phyloP scores from a whole-genome alignment of 176 grass and related monocot genomes.

The Musa troglodytarum region DNA sequence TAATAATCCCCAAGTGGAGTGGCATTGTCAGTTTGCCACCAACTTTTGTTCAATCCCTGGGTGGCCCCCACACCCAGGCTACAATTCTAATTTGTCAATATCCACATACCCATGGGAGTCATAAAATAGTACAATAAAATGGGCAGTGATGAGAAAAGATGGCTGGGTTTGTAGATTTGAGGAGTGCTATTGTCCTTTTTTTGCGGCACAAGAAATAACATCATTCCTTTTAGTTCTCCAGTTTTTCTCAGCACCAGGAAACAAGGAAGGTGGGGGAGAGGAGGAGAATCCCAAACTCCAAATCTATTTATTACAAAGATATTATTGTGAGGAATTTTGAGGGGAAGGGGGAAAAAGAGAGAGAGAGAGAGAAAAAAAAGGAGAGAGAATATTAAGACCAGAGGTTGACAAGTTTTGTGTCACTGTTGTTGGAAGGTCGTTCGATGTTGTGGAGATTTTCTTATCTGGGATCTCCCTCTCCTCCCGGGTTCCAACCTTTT shows the following conservation, averaged over 20 bases:
- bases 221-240: neutral
- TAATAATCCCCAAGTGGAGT: slow-evolving; percentile 12
- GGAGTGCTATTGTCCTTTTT: slow-evolving; percentile 1
- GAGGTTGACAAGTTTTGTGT: slow-evolving; percentile 28
- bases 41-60: neutral
- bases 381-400: slow-evolving; percentile 6
- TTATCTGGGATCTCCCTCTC: slow-evolving; percentile 24
- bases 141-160: neutral
- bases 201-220: neutral
- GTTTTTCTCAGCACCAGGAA: neutral
- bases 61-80: neutral
- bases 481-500: neutral
- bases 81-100: neutral
- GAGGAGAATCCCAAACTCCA: slow-evolving; percentile 7
- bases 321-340: neutral
- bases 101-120: neutral
- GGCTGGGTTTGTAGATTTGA: neutral
- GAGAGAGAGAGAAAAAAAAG: neutral
- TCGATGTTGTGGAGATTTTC: slow-evolving; percentile 29
- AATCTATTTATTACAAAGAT: neutral
- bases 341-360: neutral
- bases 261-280: neutral
- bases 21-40: neutral
- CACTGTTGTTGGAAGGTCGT: slow-evolving; percentile 25
- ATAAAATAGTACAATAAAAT: neutral